A percentile compares a stretch with the other conserved stretches of the same genome.
These are phyloP conservation scores for Blastomyces gilchristii DNA, from an alignment of 2,329 filamentous ascomycete genomes.

Conservation along the genomic window DNA sequence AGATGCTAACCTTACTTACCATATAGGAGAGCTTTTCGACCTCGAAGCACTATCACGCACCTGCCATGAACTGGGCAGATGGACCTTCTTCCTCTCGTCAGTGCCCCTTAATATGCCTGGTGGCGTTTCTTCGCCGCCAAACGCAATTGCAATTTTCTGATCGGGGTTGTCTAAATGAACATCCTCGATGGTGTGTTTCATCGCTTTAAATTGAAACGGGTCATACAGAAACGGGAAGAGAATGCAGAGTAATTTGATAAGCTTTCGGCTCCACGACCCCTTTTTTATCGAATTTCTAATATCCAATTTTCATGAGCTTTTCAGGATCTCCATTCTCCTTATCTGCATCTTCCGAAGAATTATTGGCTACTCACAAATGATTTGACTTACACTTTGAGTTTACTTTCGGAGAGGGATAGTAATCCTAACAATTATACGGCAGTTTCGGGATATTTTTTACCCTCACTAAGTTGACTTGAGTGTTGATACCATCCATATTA, in stretches of 20 bases:
- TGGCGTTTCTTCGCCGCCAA: constrained; percentile 38
- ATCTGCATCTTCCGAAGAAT: background rate
- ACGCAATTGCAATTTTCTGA: constrained; percentile 38
- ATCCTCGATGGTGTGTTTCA: background rate
- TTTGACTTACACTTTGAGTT: background rate
- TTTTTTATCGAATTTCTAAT: background rate
- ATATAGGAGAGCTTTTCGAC: constrained; percentile 38
- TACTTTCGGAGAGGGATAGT: background rate
- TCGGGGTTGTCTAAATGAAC: background rate
- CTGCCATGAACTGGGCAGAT: constrained; percentile 32
- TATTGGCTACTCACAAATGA: background rate
- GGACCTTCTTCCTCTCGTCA: constrained; percentile 43
- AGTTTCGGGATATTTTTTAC: background rate
- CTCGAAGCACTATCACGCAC: constrained; percentile 33
- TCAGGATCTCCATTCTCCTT: background rate
- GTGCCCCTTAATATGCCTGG: constrained; percentile 42
- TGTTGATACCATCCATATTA: background rate
- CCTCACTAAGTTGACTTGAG: background rate
- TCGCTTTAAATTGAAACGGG: background rate
- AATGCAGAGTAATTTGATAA: background rate
- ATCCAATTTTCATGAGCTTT: background rate
- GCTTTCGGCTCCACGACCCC: background rate
- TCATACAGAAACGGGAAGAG: background rate
- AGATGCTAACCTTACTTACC: constrained; percentile 7
- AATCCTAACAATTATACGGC: background rate